Evolutionary conservation across 2,329 filamentous ascomycete genomes (phyloP), one percentile per base, ranked within the genome.

Genomic region (Colletotrichum magnum): DNA sequence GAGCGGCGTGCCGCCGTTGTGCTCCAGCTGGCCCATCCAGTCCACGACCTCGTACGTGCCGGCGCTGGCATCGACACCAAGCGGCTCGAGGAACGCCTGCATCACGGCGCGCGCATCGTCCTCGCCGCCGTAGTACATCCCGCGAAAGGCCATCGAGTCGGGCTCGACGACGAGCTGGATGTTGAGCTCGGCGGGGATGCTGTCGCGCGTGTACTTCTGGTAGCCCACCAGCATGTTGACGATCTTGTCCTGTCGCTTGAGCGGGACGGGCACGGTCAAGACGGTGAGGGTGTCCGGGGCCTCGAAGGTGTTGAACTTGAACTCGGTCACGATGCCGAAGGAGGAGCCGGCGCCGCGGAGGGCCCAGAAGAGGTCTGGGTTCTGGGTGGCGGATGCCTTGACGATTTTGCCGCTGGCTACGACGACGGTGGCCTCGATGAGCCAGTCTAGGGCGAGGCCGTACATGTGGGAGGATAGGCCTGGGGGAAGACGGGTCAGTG

Each of bases 291-390:
- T 66, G 6, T 75, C 58, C 2, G 82, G 81, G 0, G 77, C 80
- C 5, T 75, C 70, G 52, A 81, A 82, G 2, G 82, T 84, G 61
- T 79, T 75, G 73, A 83, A 79, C 65, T 77, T 75, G 72, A 82
- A 82, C 41, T 77, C 76, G 6, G 77, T 74, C 13, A 82, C 79
- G 63, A 84, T 77, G 21, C 81, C 82, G 64, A 83, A 83, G 12
- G 79, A 82, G 13, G 79, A 79, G 3, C 80, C 82, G 1, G 81
- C 80, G 16, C 82, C 82, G 9, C 79, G 79, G 13, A 84, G 64
- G 9, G 81, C 82, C 81, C 82, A 84, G 75, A 82, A 83, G 9
- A 84, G 76, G 36, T 84, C 82, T 0, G 71, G 36, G 71, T 84
- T 80, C 65, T 79, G 76, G 2, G 72, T 75, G 12, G 73, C 71